Percentiles rank a stretch among this genome's conserved stretches.
phyloP scores from a whole-genome alignment of 2,329 filamentous ascomycete species.

The Aspergillus aculeatus region DNA sequence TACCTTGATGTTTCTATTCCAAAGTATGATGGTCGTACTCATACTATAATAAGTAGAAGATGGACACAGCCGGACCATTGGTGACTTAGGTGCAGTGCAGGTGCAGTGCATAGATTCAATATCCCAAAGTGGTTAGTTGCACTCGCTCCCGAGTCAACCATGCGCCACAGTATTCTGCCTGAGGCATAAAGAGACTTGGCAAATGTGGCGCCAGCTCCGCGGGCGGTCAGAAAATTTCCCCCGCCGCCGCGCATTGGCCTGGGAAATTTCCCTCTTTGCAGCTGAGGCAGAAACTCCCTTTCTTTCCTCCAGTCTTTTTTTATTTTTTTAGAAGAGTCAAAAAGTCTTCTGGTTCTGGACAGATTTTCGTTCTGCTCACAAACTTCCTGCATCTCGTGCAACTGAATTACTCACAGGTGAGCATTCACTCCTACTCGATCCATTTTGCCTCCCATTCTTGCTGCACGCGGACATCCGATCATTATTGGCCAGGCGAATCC shows the following conservation, averaged over 20 bases:
- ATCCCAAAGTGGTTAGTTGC: slow-evolving; percentile 5
- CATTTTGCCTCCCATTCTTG: not conserved
- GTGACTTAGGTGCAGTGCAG: no score
- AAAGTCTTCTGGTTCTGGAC: not conserved
- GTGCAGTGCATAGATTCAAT: not conserved
- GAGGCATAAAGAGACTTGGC: slow-evolving; percentile 9
- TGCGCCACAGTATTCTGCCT: slow-evolving; percentile 1
- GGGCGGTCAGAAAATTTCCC: slow-evolving; percentile 24
- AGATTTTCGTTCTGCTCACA: not conserved
- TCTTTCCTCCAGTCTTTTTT: not conserved
- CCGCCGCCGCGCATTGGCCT: slow-evolving; percentile 14
- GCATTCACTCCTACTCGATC: not conserved
- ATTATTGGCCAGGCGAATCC: slow-evolving; percentile 4
- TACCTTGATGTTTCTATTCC: no score
- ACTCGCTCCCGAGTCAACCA: not conserved
- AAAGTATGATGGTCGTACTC: no score
- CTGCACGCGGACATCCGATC: slow-evolving; percentile 1
- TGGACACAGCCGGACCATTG: no score
- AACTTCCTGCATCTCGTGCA: not conserved
- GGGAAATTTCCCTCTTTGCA: slow-evolving; percentile 1
- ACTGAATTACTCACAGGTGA: not conserved
- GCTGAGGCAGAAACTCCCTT: not conserved
- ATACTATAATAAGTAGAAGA: no score
- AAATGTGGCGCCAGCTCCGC: slow-evolving; percentile 17
- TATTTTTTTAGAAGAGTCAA: not conserved